Conservation (phyloP, 352 stramenopile genomes). For the Globisporangium mamillatum region DNA sequence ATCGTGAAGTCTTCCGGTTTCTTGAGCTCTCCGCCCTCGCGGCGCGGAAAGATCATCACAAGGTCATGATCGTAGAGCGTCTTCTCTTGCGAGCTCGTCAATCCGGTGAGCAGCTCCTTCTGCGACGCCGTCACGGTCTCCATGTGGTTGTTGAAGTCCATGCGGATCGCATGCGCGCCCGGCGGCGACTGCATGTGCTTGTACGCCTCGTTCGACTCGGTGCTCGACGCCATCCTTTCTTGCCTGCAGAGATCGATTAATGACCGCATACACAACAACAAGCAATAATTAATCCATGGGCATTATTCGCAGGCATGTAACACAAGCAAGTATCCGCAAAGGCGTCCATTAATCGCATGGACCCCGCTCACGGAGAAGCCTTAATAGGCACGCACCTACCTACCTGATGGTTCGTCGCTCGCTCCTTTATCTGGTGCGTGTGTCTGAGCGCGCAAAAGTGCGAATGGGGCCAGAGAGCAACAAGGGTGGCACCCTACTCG, state of each 20-base stretch:
- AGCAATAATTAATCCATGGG: not conserved
- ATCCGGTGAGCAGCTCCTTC: slow-evolving; percentile 21
- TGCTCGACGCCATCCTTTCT: slow-evolving; percentile 6
- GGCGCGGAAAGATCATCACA: slow-evolving; percentile 77
- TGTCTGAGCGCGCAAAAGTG: not conserved
- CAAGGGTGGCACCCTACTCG: not conserved
- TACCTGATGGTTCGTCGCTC: not conserved
- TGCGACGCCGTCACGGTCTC: slow-evolving; percentile 25
- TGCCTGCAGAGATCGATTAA: not conserved
- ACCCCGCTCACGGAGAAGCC: not conserved
- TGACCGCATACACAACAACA: not conserved
- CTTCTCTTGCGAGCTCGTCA: slow-evolving; percentile 31
- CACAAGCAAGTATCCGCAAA: not conserved
- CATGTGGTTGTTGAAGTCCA: slow-evolving; percentile 46
- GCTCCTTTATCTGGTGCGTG: not conserved
- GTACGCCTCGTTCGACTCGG: slow-evolving; percentile 25
- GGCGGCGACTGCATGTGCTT: slow-evolving; percentile 37
- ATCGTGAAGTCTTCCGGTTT: slow-evolving; percentile 63
- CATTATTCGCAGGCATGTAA: not conserved
- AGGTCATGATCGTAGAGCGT: slow-evolving; percentile 74
- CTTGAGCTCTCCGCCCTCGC: slow-evolving; percentile 62
- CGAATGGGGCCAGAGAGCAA: slow-evolving; percentile 3
- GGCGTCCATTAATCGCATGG: not conserved
- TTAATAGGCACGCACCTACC: not conserved
- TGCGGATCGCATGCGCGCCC: slow-evolving; percentile 28